These are phyloP conservation scores for Fusarium graminum DNA, from an alignment of 2,329 filamentous ascomycete species.

Conservation along the genomic window DNA sequence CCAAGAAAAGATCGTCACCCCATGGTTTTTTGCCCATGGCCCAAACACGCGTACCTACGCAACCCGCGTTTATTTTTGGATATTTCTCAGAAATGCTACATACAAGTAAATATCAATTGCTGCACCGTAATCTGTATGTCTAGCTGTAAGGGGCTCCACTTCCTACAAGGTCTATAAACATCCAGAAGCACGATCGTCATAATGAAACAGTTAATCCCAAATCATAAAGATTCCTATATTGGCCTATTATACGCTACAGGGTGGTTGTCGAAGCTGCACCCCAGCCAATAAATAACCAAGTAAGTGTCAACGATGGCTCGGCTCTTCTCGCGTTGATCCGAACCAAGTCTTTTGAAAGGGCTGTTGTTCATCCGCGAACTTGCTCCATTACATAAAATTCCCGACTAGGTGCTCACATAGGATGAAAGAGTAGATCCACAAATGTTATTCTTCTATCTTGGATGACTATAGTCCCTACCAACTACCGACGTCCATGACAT, in stretches of 20 bases:
- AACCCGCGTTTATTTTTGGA: constrained; percentile 1
- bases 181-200: constrained; percentile 34
- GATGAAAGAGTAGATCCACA: constrained; percentile 1
- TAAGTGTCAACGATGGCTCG: constrained; percentile 20
- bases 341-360: constrained; percentile 25
- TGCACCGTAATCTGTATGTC: constrained; percentile 11
- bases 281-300: constrained; percentile 21
- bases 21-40: constrained; percentile 12
- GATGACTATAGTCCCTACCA: neutral
- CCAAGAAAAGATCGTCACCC: constrained; percentile 20
- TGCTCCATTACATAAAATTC: constrained; percentile 32
- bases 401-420: constrained; percentile 16
- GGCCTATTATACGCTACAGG: constrained; percentile 14
- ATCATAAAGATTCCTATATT: constrained; percentile 20
- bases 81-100: neutral
- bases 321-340: constrained; percentile 11
- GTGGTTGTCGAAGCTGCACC: constrained; percentile 10
- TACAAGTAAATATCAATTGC: constrained; percentile 6
- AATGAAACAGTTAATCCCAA: constrained; percentile 29
- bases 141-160: constrained; percentile 22
- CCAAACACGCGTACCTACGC: neutral
- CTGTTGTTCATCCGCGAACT: constrained; percentile 23
- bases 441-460: constrained; percentile 5
- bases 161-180: constrained; percentile 20
- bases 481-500: constrained; percentile 15